These are phyloP conservation scores for Mycena haematopus DNA, from an alignment of 768 basidiomycete species.

Conservation along the genomic window DNA sequence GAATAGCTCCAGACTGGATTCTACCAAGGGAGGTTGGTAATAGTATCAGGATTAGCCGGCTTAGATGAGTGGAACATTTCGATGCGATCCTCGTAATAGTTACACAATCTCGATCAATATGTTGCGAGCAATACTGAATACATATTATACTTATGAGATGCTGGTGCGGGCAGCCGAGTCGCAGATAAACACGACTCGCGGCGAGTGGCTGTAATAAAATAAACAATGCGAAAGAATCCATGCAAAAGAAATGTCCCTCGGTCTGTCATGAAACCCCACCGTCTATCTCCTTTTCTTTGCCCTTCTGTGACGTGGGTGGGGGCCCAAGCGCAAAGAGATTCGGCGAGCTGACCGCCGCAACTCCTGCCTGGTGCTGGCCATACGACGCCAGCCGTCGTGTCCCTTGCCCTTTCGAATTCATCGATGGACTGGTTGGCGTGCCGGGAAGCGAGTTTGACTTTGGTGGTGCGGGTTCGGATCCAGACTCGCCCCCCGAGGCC, in stretches of 20 bases:
- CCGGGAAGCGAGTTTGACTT: constrained; percentile 43
- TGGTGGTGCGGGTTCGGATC: constrained; percentile 29
- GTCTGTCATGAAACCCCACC: constrained; percentile 1
- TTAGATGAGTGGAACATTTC: background rate
- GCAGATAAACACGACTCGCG: background rate
- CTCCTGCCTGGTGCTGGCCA: constrained; percentile 32
- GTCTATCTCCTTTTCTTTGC: constrained; percentile 39
- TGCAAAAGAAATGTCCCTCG: too few relatives aligned
- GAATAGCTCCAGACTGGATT: constrained; percentile 21
- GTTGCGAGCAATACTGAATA: constrained; percentile 22
- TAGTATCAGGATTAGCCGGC: background rate
- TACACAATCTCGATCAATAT: constrained; percentile 21
- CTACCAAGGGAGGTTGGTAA: constrained; percentile 21
- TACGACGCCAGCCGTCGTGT: constrained; percentile 48
- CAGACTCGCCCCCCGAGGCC: constrained; percentile 54
- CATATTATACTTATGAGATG: constrained; percentile 23
- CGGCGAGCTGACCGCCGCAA: constrained; percentile 46
- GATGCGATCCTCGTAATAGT: constrained; percentile 8
- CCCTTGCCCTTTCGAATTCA: constrained; percentile 35
- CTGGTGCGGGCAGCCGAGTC: background rate
- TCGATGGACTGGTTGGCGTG: constrained; percentile 39
- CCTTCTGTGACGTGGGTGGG: constrained; percentile 50
- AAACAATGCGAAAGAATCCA: constrained; percentile 21
- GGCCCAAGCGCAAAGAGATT: constrained; percentile 37
- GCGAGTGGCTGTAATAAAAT: constrained; percentile 18